phyloP scores from a whole-genome alignment of 345 rosid species.

The Linum trigynum region DNA sequence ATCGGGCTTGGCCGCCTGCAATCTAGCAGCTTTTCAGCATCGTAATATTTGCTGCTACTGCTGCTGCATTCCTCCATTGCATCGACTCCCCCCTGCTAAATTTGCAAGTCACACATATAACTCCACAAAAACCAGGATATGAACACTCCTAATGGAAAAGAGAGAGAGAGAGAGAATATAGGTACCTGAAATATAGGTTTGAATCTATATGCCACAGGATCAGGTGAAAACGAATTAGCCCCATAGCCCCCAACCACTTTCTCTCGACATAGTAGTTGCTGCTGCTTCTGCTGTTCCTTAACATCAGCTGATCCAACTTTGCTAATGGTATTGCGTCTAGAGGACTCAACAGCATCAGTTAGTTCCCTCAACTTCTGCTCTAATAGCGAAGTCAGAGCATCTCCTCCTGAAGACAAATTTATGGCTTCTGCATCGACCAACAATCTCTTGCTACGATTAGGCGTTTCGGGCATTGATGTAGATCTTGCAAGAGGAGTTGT shows the following conservation, averaged over 20 bases:
- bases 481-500: slow-evolving; percentile 56
- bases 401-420: slow-evolving; percentile 57
- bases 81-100: slow-evolving; percentile 38
- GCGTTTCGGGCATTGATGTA: slow-evolving; percentile 27
- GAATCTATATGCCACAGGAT: slow-evolving; percentile 18
- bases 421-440: slow-evolving; percentile 34
- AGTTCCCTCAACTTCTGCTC: slow-evolving; percentile 80
- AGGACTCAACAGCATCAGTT: slow-evolving; percentile 46
- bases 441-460: slow-evolving; percentile 33
- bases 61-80: slow-evolving; percentile 36
- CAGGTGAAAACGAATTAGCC: slow-evolving; percentile 21
- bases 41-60: slow-evolving; percentile 17
- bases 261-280: slow-evolving; percentile 8
- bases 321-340: slow-evolving; percentile 29
- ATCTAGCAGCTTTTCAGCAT: slow-evolving; percentile 25
- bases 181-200: slow-evolving; percentile 45
- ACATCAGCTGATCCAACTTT: slow-evolving; percentile 25
- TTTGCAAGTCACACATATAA: slow-evolving; percentile 9
- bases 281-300: slow-evolving; percentile 15
- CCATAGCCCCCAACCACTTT: slow-evolving; percentile 15
- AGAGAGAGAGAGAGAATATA: neutral
- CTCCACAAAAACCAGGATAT: neutral
- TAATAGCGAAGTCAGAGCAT: slow-evolving; percentile 71
- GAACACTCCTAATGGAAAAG: neutral
- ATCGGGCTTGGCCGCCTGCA: slow-evolving; percentile 58